Conservation (phyloP, 2,329 filamentous ascomycete species). For the Curvularia hawaiiensis region DNA sequence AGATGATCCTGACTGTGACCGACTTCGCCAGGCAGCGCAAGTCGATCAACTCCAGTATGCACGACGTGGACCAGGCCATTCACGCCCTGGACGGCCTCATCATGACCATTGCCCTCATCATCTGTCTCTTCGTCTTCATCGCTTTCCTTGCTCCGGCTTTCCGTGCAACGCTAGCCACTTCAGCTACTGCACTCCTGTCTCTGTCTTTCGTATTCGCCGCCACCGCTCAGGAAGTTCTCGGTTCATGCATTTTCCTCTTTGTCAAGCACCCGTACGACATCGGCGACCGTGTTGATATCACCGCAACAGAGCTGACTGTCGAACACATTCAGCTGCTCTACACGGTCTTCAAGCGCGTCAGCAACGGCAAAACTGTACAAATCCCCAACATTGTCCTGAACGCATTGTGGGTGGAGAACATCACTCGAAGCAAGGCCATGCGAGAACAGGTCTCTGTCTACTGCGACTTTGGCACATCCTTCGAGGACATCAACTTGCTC, state of each 20-base stretch:
- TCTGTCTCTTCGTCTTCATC: slow-evolving; percentile 84
- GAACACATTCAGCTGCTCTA: slow-evolving; percentile 94
- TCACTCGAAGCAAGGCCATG: slow-evolving; percentile 90
- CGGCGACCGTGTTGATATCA: slow-evolving; percentile 89
- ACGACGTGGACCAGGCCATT: slow-evolving; percentile 95
- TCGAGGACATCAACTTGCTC: slow-evolving; percentile 87
- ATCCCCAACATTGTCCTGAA: slow-evolving; percentile 93
- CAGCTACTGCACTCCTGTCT: slow-evolving; percentile 89
- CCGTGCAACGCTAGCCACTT: slow-evolving; percentile 82
- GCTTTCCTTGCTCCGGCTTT: slow-evolving; percentile 89
- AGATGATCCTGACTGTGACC: slow-evolving; percentile 88
- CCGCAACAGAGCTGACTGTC: slow-evolving; percentile 72
- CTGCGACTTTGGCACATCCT: slow-evolving; percentile 82
- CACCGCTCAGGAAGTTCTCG: slow-evolving; percentile 93
- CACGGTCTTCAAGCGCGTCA: slow-evolving; percentile 85
- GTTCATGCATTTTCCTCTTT: slow-evolving; percentile 97
- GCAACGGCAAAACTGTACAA: slow-evolving; percentile 78
- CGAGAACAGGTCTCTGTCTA: slow-evolving; percentile 80
- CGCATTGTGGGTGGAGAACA: slow-evolving; percentile 92
- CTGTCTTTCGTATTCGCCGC: slow-evolving; percentile 96
- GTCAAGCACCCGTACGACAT: slow-evolving; percentile 99
- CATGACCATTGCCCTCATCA: slow-evolving; percentile 77
- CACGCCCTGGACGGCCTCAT: slow-evolving; percentile 87
- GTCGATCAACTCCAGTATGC: slow-evolving; percentile 89
- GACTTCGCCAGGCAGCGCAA: slow-evolving; percentile 87